Base-by-base conservation (phyloP, 129 eudicot species). In the Smallanthus sonchifolius region DNA sequence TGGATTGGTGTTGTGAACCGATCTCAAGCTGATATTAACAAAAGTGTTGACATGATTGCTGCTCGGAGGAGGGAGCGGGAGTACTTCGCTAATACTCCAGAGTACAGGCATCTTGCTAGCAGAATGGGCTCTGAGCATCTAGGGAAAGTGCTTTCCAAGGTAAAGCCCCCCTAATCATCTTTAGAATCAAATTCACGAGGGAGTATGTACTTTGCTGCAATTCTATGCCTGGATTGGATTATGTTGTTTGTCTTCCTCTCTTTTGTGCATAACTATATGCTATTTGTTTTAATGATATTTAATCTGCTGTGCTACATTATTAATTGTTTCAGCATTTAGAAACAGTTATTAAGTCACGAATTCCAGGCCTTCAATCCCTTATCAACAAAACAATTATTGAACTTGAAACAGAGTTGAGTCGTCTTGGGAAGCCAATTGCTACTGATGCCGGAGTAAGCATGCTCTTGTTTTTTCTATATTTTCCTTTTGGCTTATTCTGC, bases 1-100 rank as follows among this genome's bases (percentile, higher is more conserved):
- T 93, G 98, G 98, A 85, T 93, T 65, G 98, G 98, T 69, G 96
- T 93, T 65, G 98, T 90, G 30, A 93, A 93, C 71, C 92, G 98
- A 1, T 93, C 98, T 20, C 98, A 93, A 84, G 95, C 92, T 15
- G 98, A 93, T 78, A 93, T 90, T 16, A 93, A 90, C 79, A 90
- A 87, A 80, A 87, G 83, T 69, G 92, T 86, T 37, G 98, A 93
- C 74, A 93, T 93, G 98, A 90, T 93, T 82, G 92, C 96, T 84
- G 95, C 97, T 78, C 83, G 98, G 64, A 88, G 90, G 39, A 84
- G 87, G 75, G 98, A 90, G 80, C 78, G 88, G 19, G 97, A 93
- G 79, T 93, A 90, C 75, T 93, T 91, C 56, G 70, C 85, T 70
- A 84, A 57, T 51, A 84, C 91, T 77, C 97, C 97, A 1, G 98